Evolutionary conservation across 345 rosid genomes (phyloP).

Genomic region (Camelina laxa): DNA sequence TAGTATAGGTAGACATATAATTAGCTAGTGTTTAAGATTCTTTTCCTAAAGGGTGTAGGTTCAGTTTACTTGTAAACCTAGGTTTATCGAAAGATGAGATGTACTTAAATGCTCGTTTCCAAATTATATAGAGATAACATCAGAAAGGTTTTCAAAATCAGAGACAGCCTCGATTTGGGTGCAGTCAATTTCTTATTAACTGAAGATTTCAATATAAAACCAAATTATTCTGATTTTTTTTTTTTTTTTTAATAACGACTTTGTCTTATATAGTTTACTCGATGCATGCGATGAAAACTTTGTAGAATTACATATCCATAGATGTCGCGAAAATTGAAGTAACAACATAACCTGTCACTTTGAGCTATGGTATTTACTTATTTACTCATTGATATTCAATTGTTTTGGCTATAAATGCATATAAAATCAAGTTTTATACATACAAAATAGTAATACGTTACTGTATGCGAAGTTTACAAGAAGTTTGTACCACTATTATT

Average conservation of each 20-base stretch:
- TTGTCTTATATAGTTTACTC: not conserved
- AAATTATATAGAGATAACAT: slow-evolving; percentile 5
- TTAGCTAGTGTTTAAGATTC: slow-evolving; percentile 34
- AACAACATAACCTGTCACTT: not conserved
- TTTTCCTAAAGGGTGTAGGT: not conserved
- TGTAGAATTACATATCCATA: not conserved
- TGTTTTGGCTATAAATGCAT: not conserved
- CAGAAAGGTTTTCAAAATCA: slow-evolving; percentile 2
- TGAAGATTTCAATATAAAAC: not conserved
- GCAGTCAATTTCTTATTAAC: slow-evolving; percentile 13
- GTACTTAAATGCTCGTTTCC: slow-evolving; percentile 32
- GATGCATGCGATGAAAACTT: slow-evolving; percentile 7
- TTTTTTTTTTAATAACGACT: not conserved
- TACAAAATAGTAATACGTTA: not conserved
- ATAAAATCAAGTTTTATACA: not conserved
- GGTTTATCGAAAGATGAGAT: slow-evolving; percentile 38
- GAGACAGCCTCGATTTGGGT: slow-evolving; percentile 15
- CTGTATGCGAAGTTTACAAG: too few relatives aligned
- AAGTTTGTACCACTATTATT: too few relatives aligned
- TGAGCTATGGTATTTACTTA: slow-evolving; percentile 3
- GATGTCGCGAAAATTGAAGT: not conserved
- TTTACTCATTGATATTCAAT: not conserved
- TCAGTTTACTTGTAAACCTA: slow-evolving; percentile 13
- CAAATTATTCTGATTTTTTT: not conserved
- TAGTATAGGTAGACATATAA: not conserved